phyloP scores from a whole-genome alignment of 1,139 yeast genomes.

The Arxiozyma bovina region DNA sequence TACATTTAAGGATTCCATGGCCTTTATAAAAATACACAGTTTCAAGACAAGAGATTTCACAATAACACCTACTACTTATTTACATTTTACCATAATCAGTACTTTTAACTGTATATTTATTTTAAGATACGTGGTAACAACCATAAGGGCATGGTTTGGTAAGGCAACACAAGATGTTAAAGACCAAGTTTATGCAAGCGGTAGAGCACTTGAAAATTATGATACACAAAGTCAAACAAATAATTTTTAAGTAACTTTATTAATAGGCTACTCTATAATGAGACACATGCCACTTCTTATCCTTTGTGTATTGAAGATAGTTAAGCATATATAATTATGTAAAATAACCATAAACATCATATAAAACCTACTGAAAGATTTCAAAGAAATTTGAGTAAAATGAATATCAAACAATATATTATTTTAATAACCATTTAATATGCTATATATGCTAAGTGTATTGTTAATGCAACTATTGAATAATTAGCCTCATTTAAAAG shows the following conservation, averaged over 20 bases:
- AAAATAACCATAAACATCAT: background rate
- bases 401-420: background rate
- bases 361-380: background rate
- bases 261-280: background rate
- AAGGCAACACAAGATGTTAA: conserved; percentile 38
- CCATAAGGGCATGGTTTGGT: conserved; percentile 16
- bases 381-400: background rate
- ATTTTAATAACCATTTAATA: background rate
- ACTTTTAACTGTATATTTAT: background rate
- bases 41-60: background rate
- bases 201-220: conserved; percentile 52
- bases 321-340: background rate
- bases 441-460: conserved; percentile 1
- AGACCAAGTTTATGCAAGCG: conserved; percentile 52
- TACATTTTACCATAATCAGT: background rate
- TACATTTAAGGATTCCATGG: background rate
- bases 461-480: background rate
- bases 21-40: background rate
- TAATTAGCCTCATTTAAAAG: background rate
- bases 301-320: background rate
- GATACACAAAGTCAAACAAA: conserved; percentile 12
- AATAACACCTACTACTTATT: background rate
- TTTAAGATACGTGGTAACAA: conserved; percentile 1
- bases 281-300: background rate
- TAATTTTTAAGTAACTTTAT: background rate